Base-by-base conservation (phyloP, 257 asterid species). In the Solanum clarkiae region DNA sequence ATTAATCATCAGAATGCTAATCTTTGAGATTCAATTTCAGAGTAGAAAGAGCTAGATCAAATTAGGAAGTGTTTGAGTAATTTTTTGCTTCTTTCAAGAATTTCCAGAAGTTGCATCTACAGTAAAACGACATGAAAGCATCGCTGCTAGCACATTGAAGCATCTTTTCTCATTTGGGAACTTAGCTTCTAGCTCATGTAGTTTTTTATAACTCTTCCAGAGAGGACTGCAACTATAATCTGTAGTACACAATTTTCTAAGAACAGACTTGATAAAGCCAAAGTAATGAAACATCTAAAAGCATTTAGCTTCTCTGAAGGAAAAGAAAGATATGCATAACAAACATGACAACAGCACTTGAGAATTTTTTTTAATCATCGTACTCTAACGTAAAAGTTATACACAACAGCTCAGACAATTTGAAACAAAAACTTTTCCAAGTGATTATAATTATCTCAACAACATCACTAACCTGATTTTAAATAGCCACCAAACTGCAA, bases 401-500 rank as follows among this genome's bases (percentile, higher is more conserved):
- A 69, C 9, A 40, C 40, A 49, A 59, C 79, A 10, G 32, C 8
- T 7, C 17, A 17, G 29, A 51, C 18, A 57, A 80, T 47, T 40
- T 45, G n/a, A 69, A 8, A 49, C 10, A 32, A 36, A 36, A 74
- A 45, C 16, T 56, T 29, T 15, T 55, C 70, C 53, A 22, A 12
- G 22, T 60, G 68, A 20, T 29, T 40, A 40, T 40, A 40, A 85
- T 54, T 53, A 24, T 40, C 80, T 16, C 29, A 62, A 65, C 56
- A 40, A 53, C 17, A 80, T 65, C 62, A 85, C 91, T 70, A 40
- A 88, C 92, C 91, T 36, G 91, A 90, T 88, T 84, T 87, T 60
- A 90, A 36, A 84, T 90, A 90, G 86, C 84, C 89, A 49, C 87
- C 87, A 80, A 90, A 84, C 10, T 88, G 89, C 80, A 90, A 81